phyloP scores from a whole-genome alignment of 148 eudicot genomes.

The Dysphania ambrosioides region DNA sequence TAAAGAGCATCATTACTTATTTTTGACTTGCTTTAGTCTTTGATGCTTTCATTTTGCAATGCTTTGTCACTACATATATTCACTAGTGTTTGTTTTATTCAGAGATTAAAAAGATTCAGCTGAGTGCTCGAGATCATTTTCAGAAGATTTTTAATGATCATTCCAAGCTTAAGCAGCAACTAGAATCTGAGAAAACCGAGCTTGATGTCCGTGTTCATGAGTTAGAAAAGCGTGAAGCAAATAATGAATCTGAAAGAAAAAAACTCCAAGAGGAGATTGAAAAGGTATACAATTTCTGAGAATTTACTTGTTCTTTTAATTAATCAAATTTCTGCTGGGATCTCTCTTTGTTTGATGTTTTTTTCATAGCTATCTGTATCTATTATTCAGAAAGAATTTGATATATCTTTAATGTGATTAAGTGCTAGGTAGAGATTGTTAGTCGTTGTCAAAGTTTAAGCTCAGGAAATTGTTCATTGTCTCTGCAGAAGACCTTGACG shows the following conservation, averaged over 20 bases:
- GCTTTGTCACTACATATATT: slow-evolving; percentile 12
- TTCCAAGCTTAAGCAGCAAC: slow-evolving; percentile 65
- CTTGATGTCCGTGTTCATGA: slow-evolving; percentile 73
- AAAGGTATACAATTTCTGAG: slow-evolving; percentile 42
- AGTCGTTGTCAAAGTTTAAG: background rate
- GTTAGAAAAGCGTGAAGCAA: slow-evolving; percentile 82
- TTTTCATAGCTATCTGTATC: background rate
- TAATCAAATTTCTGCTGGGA: background rate
- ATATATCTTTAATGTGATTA: background rate
- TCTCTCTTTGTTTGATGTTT: background rate
- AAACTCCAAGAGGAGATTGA: slow-evolving; percentile 78
- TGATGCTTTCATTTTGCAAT: background rate
- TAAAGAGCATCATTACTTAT: background rate
- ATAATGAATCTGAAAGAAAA: slow-evolving; percentile 71
- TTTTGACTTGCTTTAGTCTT: background rate
- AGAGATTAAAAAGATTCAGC: slow-evolving; percentile 81
- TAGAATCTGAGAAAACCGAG: slow-evolving; percentile 61
- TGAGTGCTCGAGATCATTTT: slow-evolving; percentile 75
- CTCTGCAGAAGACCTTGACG: slow-evolving; percentile 11
- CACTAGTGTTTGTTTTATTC: slow-evolving; percentile 26
- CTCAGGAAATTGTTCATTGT: background rate
- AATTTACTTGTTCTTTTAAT: background rate
- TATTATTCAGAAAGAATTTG: background rate
- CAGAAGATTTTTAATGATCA: slow-evolving; percentile 81
- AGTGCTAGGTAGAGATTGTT: background rate